phyloP scores from a whole-genome alignment of 139 green algal species.

The Chlorella ohadii region DNA sequence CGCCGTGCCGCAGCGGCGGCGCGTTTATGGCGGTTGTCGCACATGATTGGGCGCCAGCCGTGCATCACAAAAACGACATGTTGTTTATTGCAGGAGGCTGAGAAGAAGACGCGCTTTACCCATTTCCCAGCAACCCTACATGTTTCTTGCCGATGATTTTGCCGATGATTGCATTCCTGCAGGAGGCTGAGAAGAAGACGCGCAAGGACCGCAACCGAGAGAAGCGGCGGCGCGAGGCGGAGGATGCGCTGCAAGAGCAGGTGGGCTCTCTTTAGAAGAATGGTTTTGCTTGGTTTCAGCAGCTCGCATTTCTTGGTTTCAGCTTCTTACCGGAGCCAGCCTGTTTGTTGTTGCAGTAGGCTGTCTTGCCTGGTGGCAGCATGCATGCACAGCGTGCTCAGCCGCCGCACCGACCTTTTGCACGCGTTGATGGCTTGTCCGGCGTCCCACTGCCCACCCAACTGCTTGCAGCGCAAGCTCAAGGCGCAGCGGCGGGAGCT shows the following conservation, averaged over 20 bases:
- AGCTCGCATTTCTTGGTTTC: too few relatives aligned
- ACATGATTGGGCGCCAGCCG: too few relatives aligned
- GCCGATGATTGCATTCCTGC: neutral
- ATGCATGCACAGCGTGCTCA: too few relatives aligned
- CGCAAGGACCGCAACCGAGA: conserved; percentile 26
- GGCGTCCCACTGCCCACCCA: too few relatives aligned
- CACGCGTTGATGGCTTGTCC: too few relatives aligned
- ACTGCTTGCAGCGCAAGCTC: neutral
- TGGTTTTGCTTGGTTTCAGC: neutral
- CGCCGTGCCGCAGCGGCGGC: too few relatives aligned
- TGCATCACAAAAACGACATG: too few relatives aligned
- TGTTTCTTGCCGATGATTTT: neutral
- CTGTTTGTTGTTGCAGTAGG: too few relatives aligned
- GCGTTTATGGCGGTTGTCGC: too few relatives aligned
- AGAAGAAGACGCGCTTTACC: conserved; percentile 32
- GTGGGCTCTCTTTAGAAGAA: neutral
- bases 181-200: conserved; percentile 32
- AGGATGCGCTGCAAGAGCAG: conserved; percentile 47
- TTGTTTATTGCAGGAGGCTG: conserved; percentile 14
- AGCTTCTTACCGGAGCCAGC: too few relatives aligned
- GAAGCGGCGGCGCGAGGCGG: conserved; percentile 26
- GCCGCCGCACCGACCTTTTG: too few relatives aligned
- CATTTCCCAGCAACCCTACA: conserved; percentile 19
- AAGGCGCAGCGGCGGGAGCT: conserved; percentile 42
- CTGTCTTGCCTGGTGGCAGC: too few relatives aligned